Conservation (phyloP, 805 yeast genomes). For the Priceomyces haplophilus region DNA sequence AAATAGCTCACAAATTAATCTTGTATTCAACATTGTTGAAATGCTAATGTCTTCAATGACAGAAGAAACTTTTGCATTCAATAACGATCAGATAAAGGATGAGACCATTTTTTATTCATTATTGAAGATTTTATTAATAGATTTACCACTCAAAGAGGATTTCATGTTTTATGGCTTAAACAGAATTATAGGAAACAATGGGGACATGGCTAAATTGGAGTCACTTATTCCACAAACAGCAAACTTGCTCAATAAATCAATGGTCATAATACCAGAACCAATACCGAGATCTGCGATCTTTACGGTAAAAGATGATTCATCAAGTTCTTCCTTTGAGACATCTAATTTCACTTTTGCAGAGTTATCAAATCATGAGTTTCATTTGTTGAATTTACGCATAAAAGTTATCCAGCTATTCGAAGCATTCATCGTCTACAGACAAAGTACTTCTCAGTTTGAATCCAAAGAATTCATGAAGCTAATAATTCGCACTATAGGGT, state of each 20-base stretch:
- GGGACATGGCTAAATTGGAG: slow-evolving; percentile 41
- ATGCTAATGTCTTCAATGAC: slow-evolving; percentile 46
- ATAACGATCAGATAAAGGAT: slow-evolving; percentile 12
- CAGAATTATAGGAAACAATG: slow-evolving; percentile 50
- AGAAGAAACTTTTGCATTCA: slow-evolving; percentile 25
- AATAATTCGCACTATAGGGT: slow-evolving; percentile 42
- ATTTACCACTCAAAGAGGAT: slow-evolving; percentile 36
- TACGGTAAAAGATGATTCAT: slow-evolving; percentile 3
- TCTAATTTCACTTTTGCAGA: slow-evolving; percentile 12
- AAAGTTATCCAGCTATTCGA: slow-evolving; percentile 51
- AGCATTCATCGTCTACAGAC: slow-evolving; percentile 31
- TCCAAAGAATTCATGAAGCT: slow-evolving; percentile 39
- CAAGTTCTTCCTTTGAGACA: background rate
- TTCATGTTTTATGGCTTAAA: slow-evolving; percentile 54
- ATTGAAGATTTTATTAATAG: slow-evolving; percentile 38
- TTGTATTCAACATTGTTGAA: slow-evolving; percentile 52
- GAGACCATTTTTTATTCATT: slow-evolving; percentile 25
- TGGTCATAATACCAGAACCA: slow-evolving; percentile 28
- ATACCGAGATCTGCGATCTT: slow-evolving; percentile 12
- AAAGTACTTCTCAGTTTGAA: slow-evolving; percentile 24
- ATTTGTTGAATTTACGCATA: slow-evolving; percentile 41
- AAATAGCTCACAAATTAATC: slow-evolving; percentile 41
- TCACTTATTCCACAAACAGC: slow-evolving; percentile 35
- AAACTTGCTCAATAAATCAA: slow-evolving; percentile 19
- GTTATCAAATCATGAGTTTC: slow-evolving; percentile 40